Conservation (phyloP, 1,139 yeast species). For the Sugiyamaella sp. region DNA sequence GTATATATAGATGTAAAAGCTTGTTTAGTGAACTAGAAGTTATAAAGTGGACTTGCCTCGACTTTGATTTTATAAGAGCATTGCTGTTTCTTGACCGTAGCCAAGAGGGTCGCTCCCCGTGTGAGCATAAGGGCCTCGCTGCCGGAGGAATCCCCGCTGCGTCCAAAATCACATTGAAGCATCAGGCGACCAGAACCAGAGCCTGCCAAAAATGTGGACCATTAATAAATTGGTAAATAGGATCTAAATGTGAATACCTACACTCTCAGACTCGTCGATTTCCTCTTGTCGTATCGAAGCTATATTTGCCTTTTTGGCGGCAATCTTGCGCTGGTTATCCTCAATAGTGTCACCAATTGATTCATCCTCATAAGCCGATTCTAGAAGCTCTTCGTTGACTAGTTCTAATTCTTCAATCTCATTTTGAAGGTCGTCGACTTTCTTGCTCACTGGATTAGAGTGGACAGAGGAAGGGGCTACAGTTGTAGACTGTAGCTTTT, state of each 20-base stretch:
- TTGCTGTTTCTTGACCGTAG: too few species aligned
- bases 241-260: constrained; percentile 15
- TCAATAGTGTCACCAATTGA: constrained; percentile 12
- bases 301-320: constrained; percentile 1
- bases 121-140: too few species aligned
- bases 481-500: constrained; percentile 3
- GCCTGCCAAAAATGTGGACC: too few species aligned
- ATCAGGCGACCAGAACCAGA: too few species aligned
- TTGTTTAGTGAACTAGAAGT: too few species aligned
- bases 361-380: constrained; percentile 13
- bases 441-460: neutral
- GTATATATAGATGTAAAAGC: too few species aligned
- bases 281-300: neutral
- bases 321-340: constrained; percentile 4
- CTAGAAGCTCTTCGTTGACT: constrained; percentile 15
- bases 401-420: constrained; percentile 12
- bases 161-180: too few species aligned
- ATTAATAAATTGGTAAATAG: too few species aligned
- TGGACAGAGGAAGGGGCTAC: neutral
- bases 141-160: too few species aligned
- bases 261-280: neutral
- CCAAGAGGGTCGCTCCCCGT: too few species aligned
- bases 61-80: too few species aligned
- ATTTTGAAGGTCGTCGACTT: constrained; percentile 10
- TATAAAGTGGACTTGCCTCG: too few species aligned